These are phyloP conservation scores for Erodium trifolium DNA, from an alignment of 441 rosid genomes.

Conservation along the genomic window DNA sequence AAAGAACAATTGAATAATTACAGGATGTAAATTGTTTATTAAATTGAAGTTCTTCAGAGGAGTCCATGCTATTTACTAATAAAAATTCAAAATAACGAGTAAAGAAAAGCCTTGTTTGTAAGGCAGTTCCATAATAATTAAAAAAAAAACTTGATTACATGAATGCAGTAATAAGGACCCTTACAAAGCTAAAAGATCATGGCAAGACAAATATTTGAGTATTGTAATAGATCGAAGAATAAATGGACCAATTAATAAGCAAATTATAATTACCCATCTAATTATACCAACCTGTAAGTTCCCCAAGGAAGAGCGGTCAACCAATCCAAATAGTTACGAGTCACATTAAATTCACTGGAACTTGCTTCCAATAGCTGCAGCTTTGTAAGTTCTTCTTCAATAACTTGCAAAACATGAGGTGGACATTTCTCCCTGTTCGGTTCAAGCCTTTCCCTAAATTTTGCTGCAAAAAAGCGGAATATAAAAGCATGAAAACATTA, in stretches of 20 bases:
- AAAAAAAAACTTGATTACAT: neutral
- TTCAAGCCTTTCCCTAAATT: constrained; percentile 73
- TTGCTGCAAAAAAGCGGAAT: constrained; percentile 48
- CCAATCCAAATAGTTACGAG: constrained; percentile 91
- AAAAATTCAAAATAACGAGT: too few relatives aligned
- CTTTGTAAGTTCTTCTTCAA: constrained; percentile 84
- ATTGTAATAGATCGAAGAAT: neutral
- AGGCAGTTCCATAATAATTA: neutral
- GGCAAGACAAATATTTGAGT: neutral
- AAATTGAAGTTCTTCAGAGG: neutral
- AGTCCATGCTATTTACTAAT: neutral
- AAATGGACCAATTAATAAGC: neutral
- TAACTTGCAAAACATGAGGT: constrained; percentile 69
- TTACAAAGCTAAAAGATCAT: neutral
- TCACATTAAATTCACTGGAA: constrained; percentile 97
- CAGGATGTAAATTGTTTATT: neutral
- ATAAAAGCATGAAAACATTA: constrained; percentile 18
- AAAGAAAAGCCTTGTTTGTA: neutral
- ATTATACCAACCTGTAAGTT: constrained; percentile 51
- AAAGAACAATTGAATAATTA: neutral
- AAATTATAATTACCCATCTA: neutral
- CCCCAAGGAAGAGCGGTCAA: constrained; percentile 93
- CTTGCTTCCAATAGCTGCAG: constrained; percentile 88
- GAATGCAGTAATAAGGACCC: neutral
- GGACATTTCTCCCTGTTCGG: constrained; percentile 76